phyloP scores from a whole-genome alignment of 148 eudicot species.

The Nepenthes gracilis region DNA sequence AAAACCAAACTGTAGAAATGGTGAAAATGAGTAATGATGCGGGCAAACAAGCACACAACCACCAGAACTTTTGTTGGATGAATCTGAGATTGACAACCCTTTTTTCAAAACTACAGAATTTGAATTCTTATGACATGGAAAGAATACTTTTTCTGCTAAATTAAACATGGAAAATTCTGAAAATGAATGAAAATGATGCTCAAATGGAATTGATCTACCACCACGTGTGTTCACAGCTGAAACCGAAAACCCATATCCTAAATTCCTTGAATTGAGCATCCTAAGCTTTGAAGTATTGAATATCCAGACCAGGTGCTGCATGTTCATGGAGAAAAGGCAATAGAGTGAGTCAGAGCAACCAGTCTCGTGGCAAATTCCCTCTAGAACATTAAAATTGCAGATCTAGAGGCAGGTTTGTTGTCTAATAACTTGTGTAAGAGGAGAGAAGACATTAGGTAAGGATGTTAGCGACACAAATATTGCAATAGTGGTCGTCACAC shows the following conservation, averaged over 20 bases:
- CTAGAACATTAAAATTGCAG: constrained; percentile 89
- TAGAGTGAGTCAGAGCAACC: constrained; percentile 79
- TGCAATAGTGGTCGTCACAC: constrained; percentile 80
- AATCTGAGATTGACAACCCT: background rate
- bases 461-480: constrained; percentile 94
- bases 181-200: background rate
- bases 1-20: background rate
- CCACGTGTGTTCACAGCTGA: background rate
- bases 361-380: constrained; percentile 94
- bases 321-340: constrained; percentile 84
- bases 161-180: background rate
- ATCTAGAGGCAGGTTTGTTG: constrained; percentile 61
- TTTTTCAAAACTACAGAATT: background rate
- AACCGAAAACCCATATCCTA: constrained; percentile 5
- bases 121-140: background rate
- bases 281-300: constrained; percentile 17
- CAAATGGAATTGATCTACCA: background rate
- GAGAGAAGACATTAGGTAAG: constrained; percentile 91
- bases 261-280: background rate
- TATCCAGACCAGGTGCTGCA: constrained; percentile 67
- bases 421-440: constrained; percentile 64
- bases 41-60: background rate
- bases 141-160: background rate
- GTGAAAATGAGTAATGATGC: background rate
- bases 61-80: constrained; percentile 1